These are phyloP conservation scores for Wilcoxina mikolae DNA, from an alignment of 495 filamentous ascomycete genomes.

Conservation along the genomic window DNA sequence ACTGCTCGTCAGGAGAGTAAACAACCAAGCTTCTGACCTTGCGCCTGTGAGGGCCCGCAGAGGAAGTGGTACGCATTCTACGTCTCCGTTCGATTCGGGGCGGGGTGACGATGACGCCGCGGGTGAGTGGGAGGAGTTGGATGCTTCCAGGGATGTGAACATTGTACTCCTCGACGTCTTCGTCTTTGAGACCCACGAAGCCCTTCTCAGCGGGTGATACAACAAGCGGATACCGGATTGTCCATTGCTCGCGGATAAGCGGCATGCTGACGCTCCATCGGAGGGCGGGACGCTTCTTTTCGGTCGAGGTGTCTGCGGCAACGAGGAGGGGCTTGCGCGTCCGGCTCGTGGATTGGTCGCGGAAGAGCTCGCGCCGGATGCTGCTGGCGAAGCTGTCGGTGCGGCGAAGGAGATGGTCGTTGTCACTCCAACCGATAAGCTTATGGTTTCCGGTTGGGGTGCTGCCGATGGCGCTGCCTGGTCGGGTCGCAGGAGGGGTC, in stretches of 20 bases:
- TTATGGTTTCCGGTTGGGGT: background rate
- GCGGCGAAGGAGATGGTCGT: background rate
- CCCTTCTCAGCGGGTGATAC: background rate
- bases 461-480: background rate
- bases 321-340: background rate
- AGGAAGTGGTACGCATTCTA: background rate
- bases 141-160: background rate
- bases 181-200: background rate
- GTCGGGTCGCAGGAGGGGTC: background rate
- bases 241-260: constrained; percentile 4
- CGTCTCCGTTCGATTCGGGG: background rate
- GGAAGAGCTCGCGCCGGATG: constrained; percentile 4
- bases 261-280: background rate
- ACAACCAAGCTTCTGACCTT: background rate
- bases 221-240: background rate
- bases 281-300: background rate
- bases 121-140: background rate
- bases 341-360: background rate
- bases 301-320: background rate
- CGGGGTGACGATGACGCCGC: constrained; percentile 6
- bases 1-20: background rate
- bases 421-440: constrained; percentile 2
- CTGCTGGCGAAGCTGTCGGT: background rate
- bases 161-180: constrained; percentile 2
- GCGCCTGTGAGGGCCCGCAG: background rate